Percentiles rank a stretch among this genome's conserved stretches.
Conservation (phyloP, 2,329 filamentous ascomycete species). For the Ophiosphaerella korrae region DNA sequence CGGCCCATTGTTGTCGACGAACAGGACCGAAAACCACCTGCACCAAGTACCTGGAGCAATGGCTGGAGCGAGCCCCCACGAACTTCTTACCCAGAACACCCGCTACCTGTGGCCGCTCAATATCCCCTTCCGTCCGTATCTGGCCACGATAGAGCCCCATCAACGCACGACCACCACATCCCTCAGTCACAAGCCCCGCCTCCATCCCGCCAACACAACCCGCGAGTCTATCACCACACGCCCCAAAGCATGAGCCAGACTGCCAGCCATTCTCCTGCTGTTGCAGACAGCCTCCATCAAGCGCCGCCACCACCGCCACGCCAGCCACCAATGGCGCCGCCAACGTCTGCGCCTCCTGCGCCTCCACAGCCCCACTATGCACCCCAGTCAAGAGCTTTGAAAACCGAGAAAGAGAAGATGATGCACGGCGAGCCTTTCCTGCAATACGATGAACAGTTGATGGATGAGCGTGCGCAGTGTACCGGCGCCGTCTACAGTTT, state of each 20-base stretch:
- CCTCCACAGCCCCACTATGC: constrained; percentile 31
- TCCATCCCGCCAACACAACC: constrained; percentile 33
- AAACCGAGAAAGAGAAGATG: constrained; percentile 90
- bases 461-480: constrained; percentile 84
- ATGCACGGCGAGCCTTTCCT: constrained; percentile 77
- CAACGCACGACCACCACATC: constrained; percentile 28
- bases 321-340: constrained; percentile 23
- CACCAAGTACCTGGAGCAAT: constrained; percentile 24
- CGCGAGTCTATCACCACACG: constrained; percentile 39
- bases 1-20: constrained; percentile 54
- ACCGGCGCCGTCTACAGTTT: constrained; percentile 81
- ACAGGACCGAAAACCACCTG: constrained; percentile 43
- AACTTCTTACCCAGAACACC: constrained; percentile 30
- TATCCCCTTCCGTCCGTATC: constrained; percentile 25
- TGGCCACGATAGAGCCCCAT: constrained; percentile 24
- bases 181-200: constrained; percentile 21
- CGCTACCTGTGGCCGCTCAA: constrained; percentile 18
- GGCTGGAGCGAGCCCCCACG: constrained; percentile 30
- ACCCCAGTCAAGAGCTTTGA: constrained; percentile 37
- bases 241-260: constrained; percentile 37
- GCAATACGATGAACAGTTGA: constrained; percentile 76
- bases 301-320: constrained; percentile 29
- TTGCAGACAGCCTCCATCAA: constrained; percentile 34
- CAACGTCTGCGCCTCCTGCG: constrained; percentile 22
- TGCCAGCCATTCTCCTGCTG: constrained; percentile 25